Evolutionary conservation across 2,329 filamentous ascomycete genomes (phyloP).

Genomic region (Didymella lethalis): DNA sequence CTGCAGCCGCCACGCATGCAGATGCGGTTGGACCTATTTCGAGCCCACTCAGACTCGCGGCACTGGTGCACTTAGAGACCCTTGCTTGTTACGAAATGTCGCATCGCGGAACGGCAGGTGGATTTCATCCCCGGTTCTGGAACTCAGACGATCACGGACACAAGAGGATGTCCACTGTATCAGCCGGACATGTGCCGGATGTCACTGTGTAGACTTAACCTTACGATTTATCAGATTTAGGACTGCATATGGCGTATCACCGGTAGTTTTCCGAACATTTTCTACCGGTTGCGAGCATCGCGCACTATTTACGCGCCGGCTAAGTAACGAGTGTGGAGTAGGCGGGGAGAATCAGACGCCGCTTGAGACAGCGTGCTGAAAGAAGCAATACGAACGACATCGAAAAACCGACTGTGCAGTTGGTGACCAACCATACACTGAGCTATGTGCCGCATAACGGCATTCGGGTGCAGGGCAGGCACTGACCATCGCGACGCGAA

Average conservation of each 20-base stretch:
- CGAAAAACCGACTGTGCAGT: neutral
- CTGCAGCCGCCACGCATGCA: slow-evolving; percentile 4
- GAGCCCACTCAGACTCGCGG: neutral
- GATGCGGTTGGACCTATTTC: slow-evolving; percentile 7
- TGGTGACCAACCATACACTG: neutral
- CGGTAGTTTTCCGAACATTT: neutral
- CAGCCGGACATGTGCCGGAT: neutral
- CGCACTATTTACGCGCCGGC: neutral
- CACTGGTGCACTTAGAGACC: no score
- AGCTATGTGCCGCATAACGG: slow-evolving; percentile 2
- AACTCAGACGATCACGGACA: neutral
- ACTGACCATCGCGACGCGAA: neutral
- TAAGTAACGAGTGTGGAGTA: neutral
- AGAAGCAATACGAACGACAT: neutral
- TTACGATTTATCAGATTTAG: neutral
- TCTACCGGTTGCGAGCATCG: neutral
- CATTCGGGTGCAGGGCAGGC: neutral
- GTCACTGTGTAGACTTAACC: neutral
- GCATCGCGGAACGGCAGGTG: neutral
- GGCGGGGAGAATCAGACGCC: neutral
- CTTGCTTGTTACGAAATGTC: neutral
- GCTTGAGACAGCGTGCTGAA: neutral
- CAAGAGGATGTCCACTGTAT: neutral
- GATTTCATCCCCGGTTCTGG: neutral
- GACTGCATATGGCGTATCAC: neutral